These are phyloP conservation scores for Lotmaria passim DNA, from an alignment of 208 protist species.

Conservation along the genomic window DNA sequence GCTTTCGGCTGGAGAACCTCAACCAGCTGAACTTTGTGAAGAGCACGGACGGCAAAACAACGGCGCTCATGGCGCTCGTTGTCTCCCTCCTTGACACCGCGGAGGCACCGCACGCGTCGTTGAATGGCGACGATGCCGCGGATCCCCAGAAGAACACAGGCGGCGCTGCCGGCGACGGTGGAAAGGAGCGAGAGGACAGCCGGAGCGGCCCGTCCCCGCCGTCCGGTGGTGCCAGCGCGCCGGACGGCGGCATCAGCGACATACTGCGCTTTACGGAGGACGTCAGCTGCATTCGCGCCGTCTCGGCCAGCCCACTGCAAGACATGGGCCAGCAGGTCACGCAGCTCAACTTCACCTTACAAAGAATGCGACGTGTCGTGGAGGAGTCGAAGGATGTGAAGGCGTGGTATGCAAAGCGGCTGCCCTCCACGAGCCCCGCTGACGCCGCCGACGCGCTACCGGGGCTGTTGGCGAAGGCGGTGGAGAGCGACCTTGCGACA, in stretches of 20 bases:
- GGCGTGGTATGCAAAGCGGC: slow-evolving; percentile 46
- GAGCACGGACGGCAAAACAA: slow-evolving; percentile 76
- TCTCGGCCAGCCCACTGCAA: slow-evolving; percentile 46
- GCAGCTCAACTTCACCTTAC: slow-evolving; percentile 69
- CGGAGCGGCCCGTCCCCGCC: not conserved
- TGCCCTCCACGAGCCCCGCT: slow-evolving; percentile 28
- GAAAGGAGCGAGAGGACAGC: not conserved
- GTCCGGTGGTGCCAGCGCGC: not conserved
- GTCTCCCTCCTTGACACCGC: slow-evolving; percentile 46
- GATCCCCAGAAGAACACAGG: not conserved
- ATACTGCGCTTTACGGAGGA: slow-evolving; percentile 63
- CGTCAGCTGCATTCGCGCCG: slow-evolving; percentile 43
- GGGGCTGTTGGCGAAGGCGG: slow-evolving; percentile 29
- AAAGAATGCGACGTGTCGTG: slow-evolving; percentile 73
- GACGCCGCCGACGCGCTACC: slow-evolving; percentile 51
- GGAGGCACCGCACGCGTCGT: not conserved
- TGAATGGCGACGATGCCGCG: not conserved
- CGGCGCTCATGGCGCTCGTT: slow-evolving; percentile 70
- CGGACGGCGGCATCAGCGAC: slow-evolving; percentile 18
- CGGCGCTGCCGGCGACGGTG: not conserved
- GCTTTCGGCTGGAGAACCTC: slow-evolving; percentile 77
- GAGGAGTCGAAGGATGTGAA: slow-evolving; percentile 57
- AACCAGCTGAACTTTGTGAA: slow-evolving; percentile 76
- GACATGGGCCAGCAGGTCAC: slow-evolving; percentile 67
- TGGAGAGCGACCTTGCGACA: slow-evolving; percentile 38